Percentiles rank a stretch among this genome's conserved stretches.
Conservation (phyloP, 177 flowering plant species). For the Vitis hybrid region DNA sequence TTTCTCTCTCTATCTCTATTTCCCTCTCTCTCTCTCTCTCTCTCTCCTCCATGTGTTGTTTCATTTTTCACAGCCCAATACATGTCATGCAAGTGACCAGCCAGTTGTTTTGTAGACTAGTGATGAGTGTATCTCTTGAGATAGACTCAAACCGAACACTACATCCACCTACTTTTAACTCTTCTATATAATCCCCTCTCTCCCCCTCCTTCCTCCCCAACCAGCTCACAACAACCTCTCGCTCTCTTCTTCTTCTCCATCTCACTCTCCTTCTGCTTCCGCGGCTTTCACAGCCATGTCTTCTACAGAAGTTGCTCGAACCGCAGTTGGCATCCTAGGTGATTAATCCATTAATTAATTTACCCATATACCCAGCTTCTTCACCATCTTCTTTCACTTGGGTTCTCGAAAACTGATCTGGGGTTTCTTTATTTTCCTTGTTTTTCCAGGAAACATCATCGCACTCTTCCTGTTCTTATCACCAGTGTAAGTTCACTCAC, state of each 20-base stretch:
- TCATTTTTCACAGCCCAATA: constrained; percentile 25
- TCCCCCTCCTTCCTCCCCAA: neutral
- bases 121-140: constrained; percentile 4
- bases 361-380: neutral
- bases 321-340: constrained; percentile 57
- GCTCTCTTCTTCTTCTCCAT: neutral
- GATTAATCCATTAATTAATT: neutral
- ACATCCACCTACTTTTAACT: neutral
- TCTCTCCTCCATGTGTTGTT: constrained; percentile 28
- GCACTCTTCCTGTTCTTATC: constrained; percentile 62
- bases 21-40: constrained; percentile 1
- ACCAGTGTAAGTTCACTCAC: constrained; percentile 51
- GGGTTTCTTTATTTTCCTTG: constrained; percentile 5
- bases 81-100: constrained; percentile 44
- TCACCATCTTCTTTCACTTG: neutral
- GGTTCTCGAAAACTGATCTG: neutral
- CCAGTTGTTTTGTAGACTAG: constrained; percentile 10
- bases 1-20: neutral
- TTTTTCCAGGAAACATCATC: constrained; percentile 62
- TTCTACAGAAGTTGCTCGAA: constrained; percentile 43
- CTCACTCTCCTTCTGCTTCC: no score
- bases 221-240: neutral
- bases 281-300: constrained; percentile 37
- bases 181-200: constrained; percentile 16
- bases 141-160: constrained; percentile 6